Conservation (phyloP, 768 basidiomycete species). For the Pisolithus marmoratus region DNA sequence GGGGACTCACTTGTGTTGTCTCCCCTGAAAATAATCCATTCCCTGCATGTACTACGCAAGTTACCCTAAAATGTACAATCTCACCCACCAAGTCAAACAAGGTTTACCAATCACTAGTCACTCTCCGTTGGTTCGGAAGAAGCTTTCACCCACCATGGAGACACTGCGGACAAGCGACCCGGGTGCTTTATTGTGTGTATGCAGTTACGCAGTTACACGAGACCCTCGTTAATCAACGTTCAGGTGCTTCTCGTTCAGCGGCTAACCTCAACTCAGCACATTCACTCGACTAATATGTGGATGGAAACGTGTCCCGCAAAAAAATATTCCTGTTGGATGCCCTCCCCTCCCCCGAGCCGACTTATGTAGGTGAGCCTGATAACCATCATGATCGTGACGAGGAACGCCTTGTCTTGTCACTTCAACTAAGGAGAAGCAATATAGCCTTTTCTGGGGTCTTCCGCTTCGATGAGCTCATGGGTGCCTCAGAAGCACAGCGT, state of each 20-base stretch:
- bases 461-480: conserved; percentile 14
- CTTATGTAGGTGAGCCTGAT: neutral
- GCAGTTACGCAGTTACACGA: no score
- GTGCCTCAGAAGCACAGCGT: conserved; percentile 15
- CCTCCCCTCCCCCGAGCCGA: neutral
- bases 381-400: no score
- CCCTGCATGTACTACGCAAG: neutral
- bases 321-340: neutral
- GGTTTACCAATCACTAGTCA: conserved; percentile 5
- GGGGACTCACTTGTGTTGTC: conserved; percentile 27
- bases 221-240: conserved; percentile 1
- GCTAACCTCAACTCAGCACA: no score
- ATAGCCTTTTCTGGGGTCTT: conserved; percentile 5
- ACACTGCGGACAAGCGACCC: conserved; percentile 10
- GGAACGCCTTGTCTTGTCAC: neutral
- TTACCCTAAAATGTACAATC: neutral
- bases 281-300: neutral
- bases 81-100: conserved; percentile 5
- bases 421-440: conserved; percentile 8
- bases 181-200: neutral
- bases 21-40: conserved; percentile 9
- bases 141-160: conserved; percentile 11
- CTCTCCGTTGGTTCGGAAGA: conserved; percentile 2
- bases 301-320: neutral
- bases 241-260: conserved; percentile 22